These are phyloP conservation scores for Cubamyces lactineus DNA, from an alignment of 768 basidiomycete species.

Conservation along the genomic window DNA sequence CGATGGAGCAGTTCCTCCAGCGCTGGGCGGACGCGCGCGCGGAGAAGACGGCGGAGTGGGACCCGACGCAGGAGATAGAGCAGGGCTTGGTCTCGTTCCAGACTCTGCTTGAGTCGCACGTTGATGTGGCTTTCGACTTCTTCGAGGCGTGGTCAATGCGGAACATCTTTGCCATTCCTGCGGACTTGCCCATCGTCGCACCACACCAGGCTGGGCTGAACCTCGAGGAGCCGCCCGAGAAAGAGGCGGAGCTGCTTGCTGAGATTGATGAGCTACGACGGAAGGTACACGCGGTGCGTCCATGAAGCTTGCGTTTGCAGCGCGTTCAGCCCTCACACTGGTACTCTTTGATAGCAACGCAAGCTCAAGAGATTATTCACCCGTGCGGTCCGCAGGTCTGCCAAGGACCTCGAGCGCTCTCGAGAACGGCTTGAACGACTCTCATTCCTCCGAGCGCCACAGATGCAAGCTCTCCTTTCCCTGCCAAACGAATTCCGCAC, in stretches of 20 bases:
- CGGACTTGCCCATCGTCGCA: slow-evolving; percentile 68
- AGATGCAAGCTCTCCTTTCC: slow-evolving; percentile 42
- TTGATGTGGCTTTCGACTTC: slow-evolving; percentile 89
- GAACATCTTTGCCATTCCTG: slow-evolving; percentile 82
- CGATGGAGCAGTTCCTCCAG: slow-evolving; percentile 75
- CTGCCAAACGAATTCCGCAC: slow-evolving; percentile 45
- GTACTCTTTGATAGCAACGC: slow-evolving; percentile 54
- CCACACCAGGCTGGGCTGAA: slow-evolving; percentile 79
- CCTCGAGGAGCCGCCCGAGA: slow-evolving; percentile 60
- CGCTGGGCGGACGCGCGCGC: slow-evolving; percentile 74
- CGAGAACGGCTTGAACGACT: slow-evolving; percentile 47
- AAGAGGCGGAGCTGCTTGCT: slow-evolving; percentile 57
- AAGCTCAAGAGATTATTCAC: slow-evolving; percentile 59
- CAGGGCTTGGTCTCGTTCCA: slow-evolving; percentile 87
- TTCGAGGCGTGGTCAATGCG: slow-evolving; percentile 89
- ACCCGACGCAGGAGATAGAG: slow-evolving; percentile 69
- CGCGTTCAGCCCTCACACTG: neutral
- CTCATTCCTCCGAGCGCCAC: slow-evolving; percentile 46
- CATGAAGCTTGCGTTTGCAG: neutral
- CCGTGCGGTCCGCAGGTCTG: slow-evolving; percentile 54
- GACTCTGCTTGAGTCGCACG: slow-evolving; percentile 84
- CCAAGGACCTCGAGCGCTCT: slow-evolving; percentile 50
- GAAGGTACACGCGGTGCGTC: slow-evolving; percentile 66
- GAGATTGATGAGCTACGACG: slow-evolving; percentile 70
- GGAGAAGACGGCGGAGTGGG: slow-evolving; percentile 49